Percentiles rank a stretch among this genome's conserved stretches.
These are phyloP conservation scores for Phytophthora multivora DNA, from an alignment of 352 stramenopile genomes.

Conservation along the genomic window DNA sequence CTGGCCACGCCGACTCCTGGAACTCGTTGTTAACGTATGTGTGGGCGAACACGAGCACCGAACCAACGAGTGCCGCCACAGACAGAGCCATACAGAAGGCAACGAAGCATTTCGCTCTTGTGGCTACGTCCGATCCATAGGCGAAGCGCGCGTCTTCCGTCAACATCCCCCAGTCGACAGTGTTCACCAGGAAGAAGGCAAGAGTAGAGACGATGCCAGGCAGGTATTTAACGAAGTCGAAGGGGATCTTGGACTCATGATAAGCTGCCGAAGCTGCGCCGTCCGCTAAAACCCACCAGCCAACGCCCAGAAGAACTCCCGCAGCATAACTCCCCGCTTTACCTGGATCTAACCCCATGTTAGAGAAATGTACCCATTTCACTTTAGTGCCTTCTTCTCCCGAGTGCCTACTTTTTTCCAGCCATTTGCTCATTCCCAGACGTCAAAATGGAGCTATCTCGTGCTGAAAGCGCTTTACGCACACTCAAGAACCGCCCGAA, in stretches of 20 bases:
- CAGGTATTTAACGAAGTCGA: conserved; percentile 64
- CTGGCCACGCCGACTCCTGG: conserved; percentile 62
- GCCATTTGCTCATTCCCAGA: not conserved
- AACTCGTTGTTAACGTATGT: conserved; percentile 62
- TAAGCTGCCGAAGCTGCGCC: conserved; percentile 48
- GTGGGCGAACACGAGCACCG: conserved; percentile 65
- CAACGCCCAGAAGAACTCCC: conserved; percentile 56
- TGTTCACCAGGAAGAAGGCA: conserved; percentile 69
- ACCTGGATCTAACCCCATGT: conserved; percentile 36
- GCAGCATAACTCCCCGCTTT: conserved; percentile 52
- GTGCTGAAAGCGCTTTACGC: conserved; percentile 66
- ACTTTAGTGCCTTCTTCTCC: not conserved
- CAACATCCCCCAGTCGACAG: conserved; percentile 71
- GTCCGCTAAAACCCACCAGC: conserved; percentile 69
- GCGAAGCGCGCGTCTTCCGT: conserved; percentile 45
- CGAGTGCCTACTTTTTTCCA: not conserved
- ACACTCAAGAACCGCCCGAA: conserved; percentile 81
- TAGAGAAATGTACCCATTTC: conserved; percentile 10
- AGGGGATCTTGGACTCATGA: conserved; percentile 57
- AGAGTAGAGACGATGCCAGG: conserved; percentile 61
- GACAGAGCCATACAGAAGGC: conserved; percentile 56
- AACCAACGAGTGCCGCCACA: conserved; percentile 42
- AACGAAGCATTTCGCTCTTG: conserved; percentile 57
- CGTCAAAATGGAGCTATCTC: conserved; percentile 67
- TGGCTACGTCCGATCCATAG: conserved; percentile 55